Evolutionary conservation across 1,139 yeast genomes (phyloP), one percentile per base, ranked within the genome.

Genomic region (Pneumocystis jirovecii): DNA sequence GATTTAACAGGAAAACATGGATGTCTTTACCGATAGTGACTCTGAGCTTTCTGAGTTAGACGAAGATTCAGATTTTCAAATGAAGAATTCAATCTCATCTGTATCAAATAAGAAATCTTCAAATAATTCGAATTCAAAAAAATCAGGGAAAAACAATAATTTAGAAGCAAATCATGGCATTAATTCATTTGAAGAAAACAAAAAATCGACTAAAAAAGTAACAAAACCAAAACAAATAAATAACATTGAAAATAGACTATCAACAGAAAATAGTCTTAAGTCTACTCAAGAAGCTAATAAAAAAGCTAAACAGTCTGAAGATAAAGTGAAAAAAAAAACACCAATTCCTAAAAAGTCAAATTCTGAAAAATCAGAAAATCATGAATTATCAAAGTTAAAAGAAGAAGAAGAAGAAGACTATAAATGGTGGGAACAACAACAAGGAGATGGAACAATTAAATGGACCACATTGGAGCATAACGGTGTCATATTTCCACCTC

Each of bases 401-500:
- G 84, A 80, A 21, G 89, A 83, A 8, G 87, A 83, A 31, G 87
- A 83, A 3, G 87, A 82, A 8, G 79, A 78, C 4, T 87, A 83
- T 74, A 85, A 83, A 73, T 87, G 95, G 95, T 90, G 97, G 96
- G 95, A 89, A 75, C 85, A 82, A 64, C 83, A 84, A 63, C 81
- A 81, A 62, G 85, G 85, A 64, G 90, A 89, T 72, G 93, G 86
- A 21, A 83, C 86, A 63, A 80, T 85, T 66, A 89, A 89, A 74
- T 93, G 97, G 98, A 85, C 83, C 60, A 81, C 91, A 1, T 78
- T 93, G 65, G 89, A 84, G 68, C 97, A 93, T 74, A 85, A 83
- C 71, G 98, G 97, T 71, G 97, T 93, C 12, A 77, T 91, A 63
- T 91, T 93, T 72, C 97, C 98, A 1, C 97, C 97, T 0, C 86